Conservation (phyloP, 495 filamentous ascomycete genomes). For the Arthonia radiata region DNA sequence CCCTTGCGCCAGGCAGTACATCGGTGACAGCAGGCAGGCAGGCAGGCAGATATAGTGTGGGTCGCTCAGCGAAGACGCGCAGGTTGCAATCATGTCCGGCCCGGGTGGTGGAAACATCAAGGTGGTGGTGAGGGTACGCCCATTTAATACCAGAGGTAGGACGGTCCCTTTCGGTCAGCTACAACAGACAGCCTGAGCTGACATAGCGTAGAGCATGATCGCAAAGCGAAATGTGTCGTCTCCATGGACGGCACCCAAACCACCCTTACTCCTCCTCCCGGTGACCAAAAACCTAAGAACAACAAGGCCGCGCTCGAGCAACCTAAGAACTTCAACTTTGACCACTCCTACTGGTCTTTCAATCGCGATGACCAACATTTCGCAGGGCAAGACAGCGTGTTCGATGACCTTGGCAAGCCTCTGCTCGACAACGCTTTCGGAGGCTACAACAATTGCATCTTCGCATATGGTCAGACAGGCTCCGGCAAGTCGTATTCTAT, state of each 20-base stretch:
- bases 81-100: conserved; percentile 44
- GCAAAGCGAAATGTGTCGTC: conserved; percentile 89
- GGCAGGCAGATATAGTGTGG: too few species aligned
- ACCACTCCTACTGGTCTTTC: conserved; percentile 96
- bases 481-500: too few species aligned
- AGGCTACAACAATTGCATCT: too few species aligned
- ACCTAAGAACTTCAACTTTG: conserved; percentile 80
- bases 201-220: conserved; percentile 44
- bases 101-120: conserved; percentile 91
- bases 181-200: conserved; percentile 2
- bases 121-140: conserved; percentile 89
- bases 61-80: too few species aligned
- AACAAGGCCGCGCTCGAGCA: conserved; percentile 47
- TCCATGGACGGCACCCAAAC: conserved; percentile 90
- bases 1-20: too few species aligned
- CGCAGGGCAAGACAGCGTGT: conserved; percentile 75
- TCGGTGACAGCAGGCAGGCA: too few species aligned
- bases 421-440: too few species aligned
- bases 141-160: conserved; percentile 84
- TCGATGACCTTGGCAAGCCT: conserved; percentile 76
- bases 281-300: conserved; percentile 31
- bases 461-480: too few species aligned
- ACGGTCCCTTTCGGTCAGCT: conserved; percentile 10
- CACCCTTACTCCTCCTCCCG: conserved; percentile 51
- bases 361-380: conserved; percentile 56